Evolutionary conservation across 306 rosid species (phyloP).

Genomic region (Pterocarpus santalinus): DNA sequence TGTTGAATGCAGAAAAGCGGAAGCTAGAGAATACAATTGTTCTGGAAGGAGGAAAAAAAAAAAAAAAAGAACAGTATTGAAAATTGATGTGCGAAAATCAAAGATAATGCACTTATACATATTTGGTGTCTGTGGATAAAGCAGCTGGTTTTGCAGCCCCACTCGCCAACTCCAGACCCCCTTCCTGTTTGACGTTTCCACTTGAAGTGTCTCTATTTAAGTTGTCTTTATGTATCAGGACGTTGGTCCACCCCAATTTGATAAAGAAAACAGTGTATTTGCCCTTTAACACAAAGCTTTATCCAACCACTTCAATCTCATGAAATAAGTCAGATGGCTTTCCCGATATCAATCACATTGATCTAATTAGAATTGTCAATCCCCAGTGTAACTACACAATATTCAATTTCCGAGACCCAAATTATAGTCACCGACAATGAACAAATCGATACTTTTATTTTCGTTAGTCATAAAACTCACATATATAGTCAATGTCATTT

Average conservation of each 20-base stretch:
- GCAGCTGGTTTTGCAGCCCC: conserved; percentile 30
- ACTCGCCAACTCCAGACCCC: conserved; percentile 31
- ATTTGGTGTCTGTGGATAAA: neutral
- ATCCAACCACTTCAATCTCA: conserved; percentile 34
- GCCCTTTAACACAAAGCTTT: conserved; percentile 19
- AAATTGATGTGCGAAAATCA: neutral
- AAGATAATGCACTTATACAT: neutral
- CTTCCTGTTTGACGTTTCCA: neutral
- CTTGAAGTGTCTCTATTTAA: neutral
- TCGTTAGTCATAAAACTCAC: conserved; percentile 5
- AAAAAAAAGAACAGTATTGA: neutral
- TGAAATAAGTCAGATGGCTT: conserved; percentile 5
- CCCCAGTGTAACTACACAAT: neutral
- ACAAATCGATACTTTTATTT: conserved; percentile 22
- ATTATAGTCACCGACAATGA: conserved; percentile 33
- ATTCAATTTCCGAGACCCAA: neutral
- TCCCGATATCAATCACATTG: neutral
- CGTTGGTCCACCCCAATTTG: neutral
- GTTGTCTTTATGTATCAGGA: neutral
- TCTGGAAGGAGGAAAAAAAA: too few relatives aligned
- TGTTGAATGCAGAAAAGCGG: too few relatives aligned
- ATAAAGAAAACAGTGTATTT: conserved; percentile 30
- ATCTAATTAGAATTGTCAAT: neutral
- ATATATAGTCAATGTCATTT: conserved; percentile 11
- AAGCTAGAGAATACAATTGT: too few relatives aligned